Evolutionary conservation across 768 basidiomycete species (phyloP).

Genomic region (Sporobolomyces phaffii): DNA sequence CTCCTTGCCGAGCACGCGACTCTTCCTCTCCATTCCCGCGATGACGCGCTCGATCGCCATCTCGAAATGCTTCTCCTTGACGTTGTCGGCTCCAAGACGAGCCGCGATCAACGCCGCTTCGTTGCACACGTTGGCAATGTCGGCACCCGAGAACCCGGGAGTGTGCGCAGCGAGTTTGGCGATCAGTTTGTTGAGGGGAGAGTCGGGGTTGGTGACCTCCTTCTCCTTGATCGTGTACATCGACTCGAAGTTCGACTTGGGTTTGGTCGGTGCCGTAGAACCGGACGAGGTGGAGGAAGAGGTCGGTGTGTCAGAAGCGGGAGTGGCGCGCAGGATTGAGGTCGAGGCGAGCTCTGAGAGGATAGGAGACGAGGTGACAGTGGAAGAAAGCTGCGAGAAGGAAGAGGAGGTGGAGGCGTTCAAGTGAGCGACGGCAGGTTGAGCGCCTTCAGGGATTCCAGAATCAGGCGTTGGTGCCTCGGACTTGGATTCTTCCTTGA

Average conservation of each 20-base stretch:
- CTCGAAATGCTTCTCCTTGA: slow-evolving; percentile 83
- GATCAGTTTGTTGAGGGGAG: slow-evolving; percentile 56
- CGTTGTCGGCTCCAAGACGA: slow-evolving; percentile 67
- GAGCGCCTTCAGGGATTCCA: not conserved
- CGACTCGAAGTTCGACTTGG: slow-evolving; percentile 33
- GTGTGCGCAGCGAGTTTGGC: slow-evolving; percentile 94
- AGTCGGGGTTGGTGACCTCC: slow-evolving; percentile 46
- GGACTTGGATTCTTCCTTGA: not conserved
- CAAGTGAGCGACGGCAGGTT: slow-evolving; percentile 16
- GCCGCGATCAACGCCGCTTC: slow-evolving; percentile 95
- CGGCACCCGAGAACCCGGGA: slow-evolving; percentile 96
- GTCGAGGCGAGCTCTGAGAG: slow-evolving; percentile 10
- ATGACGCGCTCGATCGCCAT: slow-evolving; percentile 97
- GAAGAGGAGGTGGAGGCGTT: not conserved
- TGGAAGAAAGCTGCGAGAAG: not conserved
- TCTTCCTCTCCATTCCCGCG: slow-evolving; percentile 93
- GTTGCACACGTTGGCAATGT: slow-evolving; percentile 98
- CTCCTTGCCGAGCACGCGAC: slow-evolving; percentile 79
- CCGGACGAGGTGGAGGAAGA: not conserved
- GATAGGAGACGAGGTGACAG: not conserved
- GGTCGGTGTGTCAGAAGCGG: slow-evolving; percentile 9
- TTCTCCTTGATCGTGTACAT: slow-evolving; percentile 39
- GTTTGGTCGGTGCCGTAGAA: not conserved
- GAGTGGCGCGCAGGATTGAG: slow-evolving; percentile 3
- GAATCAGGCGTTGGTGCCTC: not conserved